Base-by-base conservation (phyloP, 1,284 basidiomycete genomes). In the Marasmius tenuissimus region DNA sequence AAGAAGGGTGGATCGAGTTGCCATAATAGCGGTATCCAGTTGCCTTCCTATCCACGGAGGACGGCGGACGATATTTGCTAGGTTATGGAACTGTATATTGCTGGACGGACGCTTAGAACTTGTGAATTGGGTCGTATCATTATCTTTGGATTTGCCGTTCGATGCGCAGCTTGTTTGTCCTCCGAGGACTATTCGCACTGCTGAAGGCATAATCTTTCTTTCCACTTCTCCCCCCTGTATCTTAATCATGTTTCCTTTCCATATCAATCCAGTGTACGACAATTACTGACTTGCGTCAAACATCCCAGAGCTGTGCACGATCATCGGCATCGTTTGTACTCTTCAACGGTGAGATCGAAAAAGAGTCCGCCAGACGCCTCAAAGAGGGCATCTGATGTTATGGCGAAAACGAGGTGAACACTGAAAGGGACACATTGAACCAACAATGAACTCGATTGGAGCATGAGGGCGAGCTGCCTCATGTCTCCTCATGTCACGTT, bases 1-100 rank as follows among this genome's bases (percentile, higher is more conserved):
- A 75, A 68, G 76, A 79, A 64, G 80, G 76, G 53, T 82, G 80
- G 81, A 69, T 83, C 60, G 84, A 85, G 70, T 68, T 27, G 27
- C 27, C 27, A 27, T 27, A 27, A 27, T 27, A 27, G 27, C 27
- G 27, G 27, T 27, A 27, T 27, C 27, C 2, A 27, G 27, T 27
- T 79, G 63, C 75, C 75, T 52, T 72, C 75, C 71, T 79, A 80
- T 70, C 78, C 77, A 75, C 81, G 71, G 80, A 65, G 62, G 60
- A 12, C 35, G 22, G 50, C 50, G 33, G 40, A 14, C 10, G 51
- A 39, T 45, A 59, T 38, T 45, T 59, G 45, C 60, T 56, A 62
- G 53, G 63, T 48, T 63, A 40, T 34, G 47, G 59, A 57, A 51
- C 59, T 64, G 62, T 55, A 61, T 67, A 45, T 66, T 45, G 59